Evolutionary conservation across 139 green algal species (phyloP).

Genomic region (Chlamydomonas applanata): DNA sequence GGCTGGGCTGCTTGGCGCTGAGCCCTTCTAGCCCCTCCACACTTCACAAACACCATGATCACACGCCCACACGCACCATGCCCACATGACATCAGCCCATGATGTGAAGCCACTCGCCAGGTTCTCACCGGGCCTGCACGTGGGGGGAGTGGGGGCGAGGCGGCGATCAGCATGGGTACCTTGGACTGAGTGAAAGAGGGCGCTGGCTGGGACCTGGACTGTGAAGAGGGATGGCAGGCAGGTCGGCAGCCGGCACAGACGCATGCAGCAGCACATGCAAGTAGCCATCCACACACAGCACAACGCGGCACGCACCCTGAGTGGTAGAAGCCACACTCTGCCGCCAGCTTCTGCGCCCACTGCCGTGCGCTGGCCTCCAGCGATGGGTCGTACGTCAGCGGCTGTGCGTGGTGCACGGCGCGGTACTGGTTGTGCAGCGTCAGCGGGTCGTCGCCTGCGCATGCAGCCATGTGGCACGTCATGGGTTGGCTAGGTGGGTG

Average conservation of each 20-base stretch:
- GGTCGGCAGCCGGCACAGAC: not conserved
- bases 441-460: not conserved
- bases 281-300: too few species aligned
- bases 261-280: too few species aligned
- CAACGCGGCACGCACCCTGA: too few species aligned
- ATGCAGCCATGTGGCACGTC: not conserved
- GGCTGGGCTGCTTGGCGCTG: too few species aligned
- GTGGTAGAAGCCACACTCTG: not conserved
- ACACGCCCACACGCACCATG: not conserved
- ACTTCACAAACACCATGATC: too few species aligned
- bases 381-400: not conserved
- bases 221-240: not conserved
- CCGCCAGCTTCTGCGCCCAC: not conserved
- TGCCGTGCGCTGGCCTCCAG: not conserved
- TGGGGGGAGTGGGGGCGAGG: not conserved
- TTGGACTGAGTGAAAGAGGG: not conserved
- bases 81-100: conserved; percentile 4
- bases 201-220: not conserved
- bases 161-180: not conserved
- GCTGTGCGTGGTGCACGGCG: not conserved
- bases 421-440: not conserved
- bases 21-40: too few species aligned
- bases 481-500: too few species aligned
- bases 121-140: not conserved
- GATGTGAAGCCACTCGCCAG: not conserved